phyloP scores from a whole-genome alignment of 1,284 basidiomycete genomes.

The Takashimella tepidaria region DNA sequence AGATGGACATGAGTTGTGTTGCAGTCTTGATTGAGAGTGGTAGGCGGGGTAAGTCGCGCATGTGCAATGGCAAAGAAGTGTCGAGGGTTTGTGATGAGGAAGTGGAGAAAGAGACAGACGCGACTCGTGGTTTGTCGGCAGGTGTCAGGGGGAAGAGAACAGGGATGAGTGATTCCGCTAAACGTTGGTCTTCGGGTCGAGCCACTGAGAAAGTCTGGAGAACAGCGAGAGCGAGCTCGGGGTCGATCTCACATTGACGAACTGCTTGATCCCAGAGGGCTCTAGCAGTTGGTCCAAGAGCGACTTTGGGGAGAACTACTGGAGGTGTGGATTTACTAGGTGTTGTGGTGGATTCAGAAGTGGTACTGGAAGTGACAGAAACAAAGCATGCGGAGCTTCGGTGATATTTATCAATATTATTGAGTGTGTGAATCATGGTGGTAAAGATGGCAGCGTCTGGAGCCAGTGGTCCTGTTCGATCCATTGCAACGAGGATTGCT shows the following conservation, averaged over 20 bases:
- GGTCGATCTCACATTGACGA: conserved; percentile 28
- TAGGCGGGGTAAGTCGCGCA: conserved; percentile 9
- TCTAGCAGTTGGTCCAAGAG: conserved; percentile 18
- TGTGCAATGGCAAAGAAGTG: background rate
- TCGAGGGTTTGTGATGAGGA: background rate
- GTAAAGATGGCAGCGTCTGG: conserved; percentile 40
- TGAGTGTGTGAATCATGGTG: conserved; percentile 27
- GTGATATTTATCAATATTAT: conserved; percentile 11
- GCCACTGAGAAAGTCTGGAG: conserved; percentile 25
- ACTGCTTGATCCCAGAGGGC: conserved; percentile 32
- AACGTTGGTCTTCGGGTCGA: conserved; percentile 27
- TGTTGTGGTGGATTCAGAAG: background rate
- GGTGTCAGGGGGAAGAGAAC: conserved; percentile 27
- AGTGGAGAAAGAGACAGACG: too few species aligned
- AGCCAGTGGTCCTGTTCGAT: conserved; percentile 25
- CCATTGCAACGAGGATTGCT: conserved; percentile 33
- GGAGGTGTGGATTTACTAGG: background rate
- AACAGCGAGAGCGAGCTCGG: conserved; percentile 22
- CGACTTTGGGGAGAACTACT: conserved; percentile 1
- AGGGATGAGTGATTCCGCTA: conserved; percentile 25
- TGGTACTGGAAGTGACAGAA: background rate
- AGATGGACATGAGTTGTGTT: conserved; percentile 19
- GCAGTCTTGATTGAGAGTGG: conserved; percentile 16
- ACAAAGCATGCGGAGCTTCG: background rate
- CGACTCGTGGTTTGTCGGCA: conserved; percentile 16